Percentiles rank a stretch among this genome's conserved stretches.
phyloP scores from a whole-genome alignment of 179 eudicot genomes.

The Silene vulgaris region DNA sequence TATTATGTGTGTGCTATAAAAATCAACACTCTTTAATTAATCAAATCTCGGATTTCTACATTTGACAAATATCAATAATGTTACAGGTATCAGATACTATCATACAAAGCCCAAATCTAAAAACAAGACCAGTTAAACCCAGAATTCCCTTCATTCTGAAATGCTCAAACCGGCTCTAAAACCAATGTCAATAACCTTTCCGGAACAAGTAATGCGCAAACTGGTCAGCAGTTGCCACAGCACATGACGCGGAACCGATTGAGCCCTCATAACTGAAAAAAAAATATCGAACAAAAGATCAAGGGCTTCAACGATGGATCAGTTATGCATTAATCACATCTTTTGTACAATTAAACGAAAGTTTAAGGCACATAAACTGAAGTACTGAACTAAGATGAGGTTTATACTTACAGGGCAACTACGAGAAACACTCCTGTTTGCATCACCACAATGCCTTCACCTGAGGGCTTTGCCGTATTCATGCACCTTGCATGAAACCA shows the following conservation, averaged over 20 bases:
- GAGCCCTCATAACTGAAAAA: constrained; percentile 76
- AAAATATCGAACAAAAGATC: no score
- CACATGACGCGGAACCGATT: constrained; percentile 76
- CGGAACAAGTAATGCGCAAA: constrained; percentile 47
- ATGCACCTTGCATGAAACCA: constrained; percentile 88
- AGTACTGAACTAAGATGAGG: neutral
- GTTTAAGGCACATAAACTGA: no score
- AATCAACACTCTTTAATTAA: no score
- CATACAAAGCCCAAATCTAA: no score
- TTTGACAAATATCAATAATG: no score
- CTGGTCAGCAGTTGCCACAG: constrained; percentile 72
- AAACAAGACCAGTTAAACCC: no score
- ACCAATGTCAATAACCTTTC: constrained; percentile 42
- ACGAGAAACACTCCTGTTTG: constrained; percentile 68
- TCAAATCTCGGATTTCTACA: no score
- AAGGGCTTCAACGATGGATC: neutral
- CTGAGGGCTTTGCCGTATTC: constrained; percentile 62
- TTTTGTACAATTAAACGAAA: no score
- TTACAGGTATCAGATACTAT: no score
- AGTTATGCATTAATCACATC: neutral
- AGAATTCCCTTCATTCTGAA: no score
- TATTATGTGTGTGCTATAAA: no score
- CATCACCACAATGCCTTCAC: constrained; percentile 83
- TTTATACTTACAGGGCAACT: constrained; percentile 58
- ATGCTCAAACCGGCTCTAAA: no score